Percentiles rank a stretch among this genome's conserved stretches.
Conservation (phyloP, 1,284 basidiomycete genomes). For the Malassezia psittaci region DNA sequence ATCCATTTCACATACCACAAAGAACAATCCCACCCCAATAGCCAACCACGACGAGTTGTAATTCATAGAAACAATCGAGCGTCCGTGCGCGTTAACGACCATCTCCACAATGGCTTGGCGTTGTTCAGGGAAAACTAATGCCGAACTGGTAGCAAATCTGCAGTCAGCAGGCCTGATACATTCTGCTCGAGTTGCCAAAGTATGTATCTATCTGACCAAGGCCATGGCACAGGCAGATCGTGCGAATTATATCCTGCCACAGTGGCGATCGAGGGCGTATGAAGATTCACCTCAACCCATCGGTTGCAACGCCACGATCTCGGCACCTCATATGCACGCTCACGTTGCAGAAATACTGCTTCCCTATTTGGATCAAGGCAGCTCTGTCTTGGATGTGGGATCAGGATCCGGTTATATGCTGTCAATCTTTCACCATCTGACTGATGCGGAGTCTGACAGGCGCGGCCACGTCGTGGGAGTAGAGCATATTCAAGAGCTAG, state of each 20-base stretch:
- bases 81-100: neutral
- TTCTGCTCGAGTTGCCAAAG: conserved; percentile 20
- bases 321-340: conserved; percentile 78
- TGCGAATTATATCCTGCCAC: conserved; percentile 56
- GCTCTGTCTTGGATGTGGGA: conserved; percentile 64
- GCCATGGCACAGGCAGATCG: conserved; percentile 33
- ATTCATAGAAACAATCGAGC: neutral
- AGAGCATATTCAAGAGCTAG: conserved; percentile 61
- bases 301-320: conserved; percentile 72
- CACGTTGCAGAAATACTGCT: conserved; percentile 66
- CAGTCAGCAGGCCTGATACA: conserved; percentile 53
- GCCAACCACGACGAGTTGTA: conserved; percentile 1
- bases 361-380: conserved; percentile 60
- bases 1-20: too few relatives aligned
- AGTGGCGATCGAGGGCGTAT: conserved; percentile 52
- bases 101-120: conserved; percentile 63
- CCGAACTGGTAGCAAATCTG: conserved; percentile 65
- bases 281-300: conserved; percentile 73
- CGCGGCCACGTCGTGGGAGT: conserved; percentile 70
- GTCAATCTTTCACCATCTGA: conserved; percentile 40
- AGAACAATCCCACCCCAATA: too few relatives aligned
- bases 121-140: conserved; percentile 60
- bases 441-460: conserved; percentile 10
- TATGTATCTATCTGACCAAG: neutral
- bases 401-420: conserved; percentile 33